These are phyloP conservation scores for Podospora sp. DNA, from an alignment of 495 filamentous ascomycete genomes.

Conservation along the genomic window DNA sequence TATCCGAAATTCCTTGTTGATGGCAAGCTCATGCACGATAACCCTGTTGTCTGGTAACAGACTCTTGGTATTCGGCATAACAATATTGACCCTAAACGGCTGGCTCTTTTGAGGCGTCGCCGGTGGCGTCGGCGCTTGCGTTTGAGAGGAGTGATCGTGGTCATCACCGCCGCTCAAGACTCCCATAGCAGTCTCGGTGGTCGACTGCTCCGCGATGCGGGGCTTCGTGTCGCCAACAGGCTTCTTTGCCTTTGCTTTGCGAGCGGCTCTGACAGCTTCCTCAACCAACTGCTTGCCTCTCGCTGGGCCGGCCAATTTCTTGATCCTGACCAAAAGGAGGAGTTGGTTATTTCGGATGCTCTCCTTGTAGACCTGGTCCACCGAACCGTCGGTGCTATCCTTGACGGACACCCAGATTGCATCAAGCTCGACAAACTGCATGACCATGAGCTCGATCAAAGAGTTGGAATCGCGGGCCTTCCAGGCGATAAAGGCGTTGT, in stretches of 20 bases:
- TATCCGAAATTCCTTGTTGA: slow-evolving; percentile 79
- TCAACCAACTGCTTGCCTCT: slow-evolving; percentile 79
- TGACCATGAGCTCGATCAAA: slow-evolving; percentile 90
- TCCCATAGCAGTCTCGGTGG: slow-evolving; percentile 41
- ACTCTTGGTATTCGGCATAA: slow-evolving; percentile 39
- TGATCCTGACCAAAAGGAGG: slow-evolving; percentile 82
- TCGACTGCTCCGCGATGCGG: slow-evolving; percentile 55
- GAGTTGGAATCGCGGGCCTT: slow-evolving; percentile 89
- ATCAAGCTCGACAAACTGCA: slow-evolving; percentile 93
- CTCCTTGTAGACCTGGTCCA: slow-evolving; percentile 85
- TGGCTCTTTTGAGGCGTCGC: slow-evolving; percentile 39
- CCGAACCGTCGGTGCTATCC: slow-evolving; percentile 79
- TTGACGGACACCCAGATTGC: slow-evolving; percentile 97
- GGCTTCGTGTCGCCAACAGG: slow-evolving; percentile 71
- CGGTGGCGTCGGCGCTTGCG: slow-evolving; percentile 49
- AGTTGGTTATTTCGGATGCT: slow-evolving; percentile 94
- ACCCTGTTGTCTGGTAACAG: slow-evolving; percentile 81
- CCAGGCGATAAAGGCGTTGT: slow-evolving; percentile 93
- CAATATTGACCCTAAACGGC: slow-evolving; percentile 45
- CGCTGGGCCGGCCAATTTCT: slow-evolving; percentile 83
- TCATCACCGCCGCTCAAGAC: slow-evolving; percentile 39
- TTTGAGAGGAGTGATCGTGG: slow-evolving; percentile 34
- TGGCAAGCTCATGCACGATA: slow-evolving; percentile 86
- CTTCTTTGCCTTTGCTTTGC: slow-evolving; percentile 70
- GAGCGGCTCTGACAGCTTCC: slow-evolving; percentile 77